Percentiles rank a stretch among this genome's conserved stretches.
These are phyloP conservation scores for Chloris gayana DNA, from an alignment of 176 grass and related monocot species.

Conservation along the genomic window DNA sequence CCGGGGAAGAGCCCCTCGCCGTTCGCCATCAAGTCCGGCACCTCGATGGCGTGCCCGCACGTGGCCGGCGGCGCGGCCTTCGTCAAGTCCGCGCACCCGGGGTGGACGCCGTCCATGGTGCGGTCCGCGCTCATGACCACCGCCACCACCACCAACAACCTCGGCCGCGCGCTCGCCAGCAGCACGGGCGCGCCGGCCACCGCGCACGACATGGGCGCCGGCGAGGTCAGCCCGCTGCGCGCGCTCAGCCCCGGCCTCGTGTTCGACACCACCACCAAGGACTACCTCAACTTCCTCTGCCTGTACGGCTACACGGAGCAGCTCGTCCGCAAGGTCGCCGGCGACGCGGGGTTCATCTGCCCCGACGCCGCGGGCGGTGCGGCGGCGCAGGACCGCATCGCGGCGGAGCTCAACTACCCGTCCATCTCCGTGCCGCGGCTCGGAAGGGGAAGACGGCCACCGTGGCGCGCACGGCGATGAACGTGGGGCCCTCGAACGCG, in stretches of 20 bases:
- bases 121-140: constrained; percentile 98
- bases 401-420: constrained; percentile 80
- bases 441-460: constrained; percentile 34
- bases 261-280: constrained; percentile 70
- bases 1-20: constrained; percentile 70
- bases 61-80: constrained; percentile 84
- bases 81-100: constrained; percentile 77
- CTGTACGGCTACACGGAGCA: constrained; percentile 89
- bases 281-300: constrained; percentile 91
- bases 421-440: constrained; percentile 82
- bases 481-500: constrained; percentile 77
- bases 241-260: constrained; percentile 93
- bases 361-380: not conserved
- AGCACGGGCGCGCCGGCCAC: constrained; percentile 67
- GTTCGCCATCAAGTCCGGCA: constrained; percentile 86
- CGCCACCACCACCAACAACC: constrained; percentile 72
- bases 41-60: constrained; percentile 98
- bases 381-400: constrained; percentile 71
- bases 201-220: constrained; percentile 85
- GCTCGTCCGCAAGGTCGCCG: constrained; percentile 63
- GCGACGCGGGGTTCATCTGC: constrained; percentile 59
- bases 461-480: constrained; percentile 66
- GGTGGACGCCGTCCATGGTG: constrained; percentile 94
- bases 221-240: constrained; percentile 86
- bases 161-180: constrained; percentile 62